Evolutionary conservation across 768 basidiomycete species (phyloP).

Genomic region (Hortiboletus flavorubellus): DNA sequence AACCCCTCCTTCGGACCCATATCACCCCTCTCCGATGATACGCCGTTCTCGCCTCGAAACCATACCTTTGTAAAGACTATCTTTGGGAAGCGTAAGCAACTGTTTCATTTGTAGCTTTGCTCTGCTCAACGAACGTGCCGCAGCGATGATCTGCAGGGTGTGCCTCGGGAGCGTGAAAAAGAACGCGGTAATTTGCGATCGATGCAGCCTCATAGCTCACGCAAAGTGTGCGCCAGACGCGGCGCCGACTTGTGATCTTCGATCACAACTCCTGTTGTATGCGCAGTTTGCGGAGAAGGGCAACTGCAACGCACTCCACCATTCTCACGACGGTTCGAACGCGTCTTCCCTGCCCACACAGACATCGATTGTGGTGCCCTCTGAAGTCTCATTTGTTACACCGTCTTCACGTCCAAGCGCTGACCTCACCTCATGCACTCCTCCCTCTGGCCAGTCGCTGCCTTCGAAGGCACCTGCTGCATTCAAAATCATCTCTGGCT

Average conservation of each 20-base stretch:
- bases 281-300: slow-evolving; percentile 76
- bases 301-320: slow-evolving; percentile 52
- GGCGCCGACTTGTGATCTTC: slow-evolving; percentile 77
- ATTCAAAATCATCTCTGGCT: slow-evolving; percentile 62
- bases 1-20: slow-evolving; percentile 38
- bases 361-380: slow-evolving; percentile 42
- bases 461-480: slow-evolving; percentile 50
- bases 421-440: slow-evolving; percentile 38
- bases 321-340: slow-evolving; percentile 45
- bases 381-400: slow-evolving; percentile 54
- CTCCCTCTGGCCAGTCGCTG: slow-evolving; percentile 17
- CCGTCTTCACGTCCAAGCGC: slow-evolving; percentile 47
- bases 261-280: slow-evolving; percentile 73
- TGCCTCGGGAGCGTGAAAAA: slow-evolving; percentile 80
- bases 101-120: background rate
- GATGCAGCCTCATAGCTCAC: slow-evolving; percentile 88
- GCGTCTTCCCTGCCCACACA: background rate
- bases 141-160: slow-evolving; percentile 86
- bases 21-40: slow-evolving; percentile 30
- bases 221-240: slow-evolving; percentile 70
- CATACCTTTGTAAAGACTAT: slow-evolving; percentile 91
- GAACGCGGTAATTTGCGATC: slow-evolving; percentile 81
- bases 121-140: slow-evolving; percentile 7
- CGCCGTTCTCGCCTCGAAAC: slow-evolving; percentile 55
- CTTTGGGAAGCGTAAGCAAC: slow-evolving; percentile 80